These are phyloP conservation scores for Agrocybe chaxingu DNA, from an alignment of 768 basidiomycete species.

Conservation along the genomic window DNA sequence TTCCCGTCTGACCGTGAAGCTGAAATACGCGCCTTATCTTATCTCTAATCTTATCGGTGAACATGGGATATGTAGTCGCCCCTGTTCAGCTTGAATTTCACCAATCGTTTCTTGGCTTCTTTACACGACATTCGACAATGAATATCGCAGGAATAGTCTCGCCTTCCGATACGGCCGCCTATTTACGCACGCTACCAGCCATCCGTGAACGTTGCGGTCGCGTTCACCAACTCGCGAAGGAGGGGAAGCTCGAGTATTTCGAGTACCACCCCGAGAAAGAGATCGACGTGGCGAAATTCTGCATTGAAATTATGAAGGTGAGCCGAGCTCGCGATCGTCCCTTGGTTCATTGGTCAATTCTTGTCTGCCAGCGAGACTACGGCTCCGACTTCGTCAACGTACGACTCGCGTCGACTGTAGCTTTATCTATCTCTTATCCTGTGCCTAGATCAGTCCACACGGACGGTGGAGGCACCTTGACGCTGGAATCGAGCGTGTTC, in stretches of 20 bases:
- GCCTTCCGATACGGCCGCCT: constrained; percentile 46
- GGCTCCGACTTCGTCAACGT: constrained; percentile 64
- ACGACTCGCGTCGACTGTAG: constrained; percentile 18
- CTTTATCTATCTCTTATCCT: background rate
- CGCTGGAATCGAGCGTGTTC: constrained; percentile 60
- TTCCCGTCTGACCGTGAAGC: too few species aligned
- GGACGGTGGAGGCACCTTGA: constrained; percentile 91
- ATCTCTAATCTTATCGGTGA: too few species aligned
- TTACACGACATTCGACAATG: constrained; percentile 16
- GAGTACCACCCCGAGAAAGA: constrained; percentile 81
- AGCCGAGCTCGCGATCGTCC: constrained; percentile 4
- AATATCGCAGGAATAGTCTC: constrained; percentile 27
- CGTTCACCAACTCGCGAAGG: constrained; percentile 75
- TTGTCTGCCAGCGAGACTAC: constrained; percentile 62
- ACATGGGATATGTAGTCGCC: too few species aligned
- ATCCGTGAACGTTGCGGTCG: constrained; percentile 81
- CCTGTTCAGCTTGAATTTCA: too few species aligned
- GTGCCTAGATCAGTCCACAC: constrained; percentile 73
- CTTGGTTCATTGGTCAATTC: background rate
- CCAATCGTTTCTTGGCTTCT: too few species aligned
- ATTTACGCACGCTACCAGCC: constrained; percentile 84
- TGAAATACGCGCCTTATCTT: too few species aligned
- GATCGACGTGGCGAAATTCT: constrained; percentile 65
- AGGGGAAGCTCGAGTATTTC: constrained; percentile 80
- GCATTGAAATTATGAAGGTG: constrained; percentile 75